Base-by-base conservation (phyloP, 1,284 basidiomycete species). In the Trichosporon sp. region DNA sequence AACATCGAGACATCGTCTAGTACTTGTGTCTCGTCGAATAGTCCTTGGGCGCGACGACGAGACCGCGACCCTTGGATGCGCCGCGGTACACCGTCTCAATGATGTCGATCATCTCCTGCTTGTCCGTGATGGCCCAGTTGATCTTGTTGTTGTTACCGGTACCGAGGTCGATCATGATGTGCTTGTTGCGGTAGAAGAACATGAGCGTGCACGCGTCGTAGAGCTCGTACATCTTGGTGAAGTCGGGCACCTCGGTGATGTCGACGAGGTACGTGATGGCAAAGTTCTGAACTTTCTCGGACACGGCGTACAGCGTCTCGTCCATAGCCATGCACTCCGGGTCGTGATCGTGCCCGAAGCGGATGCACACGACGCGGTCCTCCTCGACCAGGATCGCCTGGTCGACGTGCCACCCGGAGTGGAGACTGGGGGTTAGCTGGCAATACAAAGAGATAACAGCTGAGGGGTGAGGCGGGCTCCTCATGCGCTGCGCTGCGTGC, bases 111-210 rank as follows among this genome's bases (percentile, higher is more conserved):
- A 99, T 86, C 88, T 98, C 92, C 86, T 98, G 94, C 81, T 98
- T 96, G 84, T 95, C 94, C 80, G 94, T 92, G 89, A 98, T 96
- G 31, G 94, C 90, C 95, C 95, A 98, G 84, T 96, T 97, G 83
- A 98, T 97, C 86, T 99, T 99, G 86, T 99, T 99, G 85, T 99
- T 99, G 86, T 99, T 98, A 87, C 97, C 96, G 66, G 96, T 99
- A 14, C 96, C 96, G 77, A 98, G 86, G 89, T 98, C 96, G 81
- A 99, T 98, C 96, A 99, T 98, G 85, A 99, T 99, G 81, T 99
- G 96, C 84, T 99, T 97, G 86, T 98, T 98, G 54, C 94, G 90
- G 85, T 96, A 96, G 86, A 96, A 96, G 88, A 96, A 96, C 95
- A 98, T 98, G 78, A 96, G 92, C 1, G 95, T 97, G 82, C 93